These are phyloP conservation scores for Cladosporium sp. DNA, from an alignment of 2,329 filamentous ascomycete species.

Conservation along the genomic window DNA sequence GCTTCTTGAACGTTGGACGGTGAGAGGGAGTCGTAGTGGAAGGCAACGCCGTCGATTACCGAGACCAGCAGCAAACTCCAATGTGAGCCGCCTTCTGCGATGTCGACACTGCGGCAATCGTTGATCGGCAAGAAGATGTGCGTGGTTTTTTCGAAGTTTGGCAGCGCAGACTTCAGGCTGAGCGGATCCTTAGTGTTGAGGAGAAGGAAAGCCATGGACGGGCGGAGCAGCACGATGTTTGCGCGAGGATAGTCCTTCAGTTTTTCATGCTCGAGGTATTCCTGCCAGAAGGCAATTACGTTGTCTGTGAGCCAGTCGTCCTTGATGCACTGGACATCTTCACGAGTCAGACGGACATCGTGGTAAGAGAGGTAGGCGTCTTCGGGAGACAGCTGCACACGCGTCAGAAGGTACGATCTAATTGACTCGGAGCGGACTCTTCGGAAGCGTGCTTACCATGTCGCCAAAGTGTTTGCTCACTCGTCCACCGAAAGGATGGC, in stretches of 20 bases:
- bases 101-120: conserved; percentile 73
- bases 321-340: conserved; percentile 85
- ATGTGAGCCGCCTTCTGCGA: conserved; percentile 88
- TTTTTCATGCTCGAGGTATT: conserved; percentile 89
- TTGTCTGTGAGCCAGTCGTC: conserved; percentile 97
- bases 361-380: conserved; percentile 72
- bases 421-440: neutral
- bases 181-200: conserved; percentile 68
- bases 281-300: conserved; percentile 97
- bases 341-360: conserved; percentile 69
- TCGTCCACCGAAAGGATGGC: conserved; percentile 57
- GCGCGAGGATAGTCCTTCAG: conserved; percentile 78
- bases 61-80: conserved; percentile 93
- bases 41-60: conserved; percentile 84
- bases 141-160: conserved; percentile 76
- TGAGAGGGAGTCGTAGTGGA: conserved; percentile 91
- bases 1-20: conserved; percentile 77
- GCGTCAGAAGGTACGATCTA: conserved; percentile 1
- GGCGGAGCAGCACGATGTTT: conserved; percentile 85
- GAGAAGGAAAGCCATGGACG: conserved; percentile 89
- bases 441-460: conserved; percentile 15
- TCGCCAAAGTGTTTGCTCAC: conserved; percentile 56
- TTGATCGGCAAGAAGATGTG: conserved; percentile 97
- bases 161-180: conserved; percentile 67
- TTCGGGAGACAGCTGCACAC: conserved; percentile 57